Evolutionary conservation across 2,329 filamentous ascomycete genomes (phyloP).

Genomic region (Xylariaceae sp.): DNA sequence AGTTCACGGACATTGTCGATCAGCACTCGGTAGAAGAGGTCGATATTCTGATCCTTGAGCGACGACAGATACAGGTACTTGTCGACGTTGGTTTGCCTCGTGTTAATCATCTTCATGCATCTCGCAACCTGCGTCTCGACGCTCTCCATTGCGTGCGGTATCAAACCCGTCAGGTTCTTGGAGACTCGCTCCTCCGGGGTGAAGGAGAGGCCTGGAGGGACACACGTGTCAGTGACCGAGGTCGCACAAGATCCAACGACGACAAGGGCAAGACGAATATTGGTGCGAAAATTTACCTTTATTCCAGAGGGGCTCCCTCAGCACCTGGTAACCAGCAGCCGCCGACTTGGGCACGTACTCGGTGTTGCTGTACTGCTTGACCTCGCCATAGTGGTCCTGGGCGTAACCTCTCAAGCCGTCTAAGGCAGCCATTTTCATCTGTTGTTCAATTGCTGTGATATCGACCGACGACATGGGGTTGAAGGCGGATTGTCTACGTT

Average conservation of each 20-base stretch:
- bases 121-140: slow-evolving; percentile 57
- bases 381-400: slow-evolving; percentile 51
- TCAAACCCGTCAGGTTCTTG: slow-evolving; percentile 63
- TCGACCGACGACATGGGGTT: slow-evolving; percentile 56
- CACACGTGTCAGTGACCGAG: no score
- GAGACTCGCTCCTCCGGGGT: slow-evolving; percentile 58
- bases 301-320: slow-evolving; percentile 61
- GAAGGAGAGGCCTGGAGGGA: slow-evolving; percentile 56
- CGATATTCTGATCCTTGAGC: slow-evolving; percentile 69
- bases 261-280: slow-evolving; percentile 6
- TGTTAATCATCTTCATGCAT: slow-evolving; percentile 71
- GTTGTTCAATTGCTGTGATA: slow-evolving; percentile 51
- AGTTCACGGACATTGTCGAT: slow-evolving; percentile 74
- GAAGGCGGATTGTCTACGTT: slow-evolving; percentile 46
- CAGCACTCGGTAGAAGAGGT: slow-evolving; percentile 79
- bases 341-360: slow-evolving; percentile 48
- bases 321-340: slow-evolving; percentile 57
- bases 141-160: slow-evolving; percentile 61
- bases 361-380: slow-evolving; percentile 49
- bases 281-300: slow-evolving; percentile 45
- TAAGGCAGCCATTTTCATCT: slow-evolving; percentile 56
- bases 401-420: slow-evolving; percentile 58
- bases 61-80: slow-evolving; percentile 79
- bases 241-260: no score
- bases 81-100: slow-evolving; percentile 67